These are phyloP conservation scores for Cyberlindnera galapagoensis DNA, from an alignment of 805 yeast species.

Conservation along the genomic window DNA sequence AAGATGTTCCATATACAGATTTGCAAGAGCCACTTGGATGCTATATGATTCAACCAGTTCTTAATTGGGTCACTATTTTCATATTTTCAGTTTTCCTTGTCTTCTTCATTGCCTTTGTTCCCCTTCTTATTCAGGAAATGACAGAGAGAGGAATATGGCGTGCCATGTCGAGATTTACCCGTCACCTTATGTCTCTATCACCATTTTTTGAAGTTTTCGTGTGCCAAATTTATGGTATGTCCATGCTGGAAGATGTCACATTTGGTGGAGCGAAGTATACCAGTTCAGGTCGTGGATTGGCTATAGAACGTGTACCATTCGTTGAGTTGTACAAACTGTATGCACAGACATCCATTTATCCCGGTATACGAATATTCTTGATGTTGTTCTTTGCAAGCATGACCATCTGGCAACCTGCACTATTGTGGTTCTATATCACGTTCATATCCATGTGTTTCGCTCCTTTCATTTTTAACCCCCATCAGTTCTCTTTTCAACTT, in stretches of 20 bases:
- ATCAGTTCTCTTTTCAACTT: slow-evolving; percentile 63
- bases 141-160: slow-evolving; percentile 80
- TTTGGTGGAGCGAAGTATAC: slow-evolving; percentile 92
- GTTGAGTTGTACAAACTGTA: slow-evolving; percentile 67
- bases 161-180: slow-evolving; percentile 61
- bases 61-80: slow-evolving; percentile 85
- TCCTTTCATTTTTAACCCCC: slow-evolving; percentile 73
- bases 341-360: slow-evolving; percentile 68
- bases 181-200: slow-evolving; percentile 75
- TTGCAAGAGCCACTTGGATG: slow-evolving; percentile 76
- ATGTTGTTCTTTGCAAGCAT: slow-evolving; percentile 69
- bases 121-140: slow-evolving; percentile 79
- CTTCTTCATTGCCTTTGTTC: slow-evolving; percentile 86
- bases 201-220: slow-evolving; percentile 94
- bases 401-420: slow-evolving; percentile 75
- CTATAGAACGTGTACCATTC: slow-evolving; percentile 75
- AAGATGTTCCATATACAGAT: slow-evolving; percentile 66
- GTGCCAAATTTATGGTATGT: slow-evolving; percentile 83
- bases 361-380: slow-evolving; percentile 65
- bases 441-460: slow-evolving; percentile 58
- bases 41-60: slow-evolving; percentile 76
- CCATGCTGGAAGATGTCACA: slow-evolving; percentile 67
- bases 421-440: slow-evolving; percentile 72
- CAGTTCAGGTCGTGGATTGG: slow-evolving; percentile 92
- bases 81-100: slow-evolving; percentile 88